These are phyloP conservation scores for Fusarium sp. DNA, from an alignment of 2,329 filamentous ascomycete species.

Conservation along the genomic window DNA sequence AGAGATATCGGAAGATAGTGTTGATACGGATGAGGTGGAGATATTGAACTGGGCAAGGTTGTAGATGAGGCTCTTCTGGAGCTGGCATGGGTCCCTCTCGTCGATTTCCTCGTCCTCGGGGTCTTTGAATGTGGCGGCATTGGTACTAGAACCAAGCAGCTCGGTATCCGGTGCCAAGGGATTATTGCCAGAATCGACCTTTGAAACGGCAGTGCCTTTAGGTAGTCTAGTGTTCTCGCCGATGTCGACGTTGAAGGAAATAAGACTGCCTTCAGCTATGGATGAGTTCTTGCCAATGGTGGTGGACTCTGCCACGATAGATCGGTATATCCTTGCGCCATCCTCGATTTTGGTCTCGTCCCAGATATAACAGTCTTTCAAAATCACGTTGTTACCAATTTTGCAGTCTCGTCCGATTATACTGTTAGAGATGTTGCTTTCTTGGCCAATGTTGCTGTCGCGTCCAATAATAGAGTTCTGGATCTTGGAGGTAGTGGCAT, in stretches of 20 bases:
- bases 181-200: conserved; percentile 53
- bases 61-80: conserved; percentile 69
- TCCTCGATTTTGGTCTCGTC: conserved; percentile 84
- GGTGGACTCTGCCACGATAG: conserved; percentile 81
- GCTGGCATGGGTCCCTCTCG: conserved; percentile 61
- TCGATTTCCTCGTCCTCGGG: conserved; percentile 64
- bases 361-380: conserved; percentile 89
- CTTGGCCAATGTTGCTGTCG: conserved; percentile 79
- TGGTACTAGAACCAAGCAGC: conserved; percentile 63
- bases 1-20: conserved; percentile 73
- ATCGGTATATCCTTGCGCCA: conserved; percentile 74
- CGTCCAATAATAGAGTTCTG: conserved; percentile 81
- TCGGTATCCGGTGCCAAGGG: conserved; percentile 56
- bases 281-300: conserved; percentile 77
- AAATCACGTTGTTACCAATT: conserved; percentile 85
- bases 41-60: conserved; percentile 65
- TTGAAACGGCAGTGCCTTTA: conserved; percentile 51
- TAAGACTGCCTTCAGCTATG: conserved; percentile 78
- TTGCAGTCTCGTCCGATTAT: conserved; percentile 87
- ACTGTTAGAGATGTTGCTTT: conserved; percentile 77
- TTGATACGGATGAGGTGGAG: conserved; percentile 68
- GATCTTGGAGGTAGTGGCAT: conserved; percentile 79
- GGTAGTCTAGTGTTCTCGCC: conserved; percentile 68
- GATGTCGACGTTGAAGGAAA: conserved; percentile 83
- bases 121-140: conserved; percentile 62